Conservation (phyloP, 164 flowering plant species). For the Umbilicus rupestris region DNA sequence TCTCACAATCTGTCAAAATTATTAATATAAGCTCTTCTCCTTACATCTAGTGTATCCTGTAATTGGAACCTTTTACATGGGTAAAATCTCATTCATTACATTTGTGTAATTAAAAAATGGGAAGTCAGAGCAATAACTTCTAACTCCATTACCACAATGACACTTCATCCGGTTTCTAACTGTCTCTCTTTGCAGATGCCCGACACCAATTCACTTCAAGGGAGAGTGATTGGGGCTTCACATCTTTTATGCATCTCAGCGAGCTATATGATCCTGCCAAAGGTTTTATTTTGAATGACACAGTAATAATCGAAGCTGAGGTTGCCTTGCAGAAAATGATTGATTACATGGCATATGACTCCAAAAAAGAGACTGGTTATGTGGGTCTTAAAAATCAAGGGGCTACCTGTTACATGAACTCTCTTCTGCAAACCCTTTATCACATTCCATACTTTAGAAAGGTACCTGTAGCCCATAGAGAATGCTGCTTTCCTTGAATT, state of each 20-base stretch:
- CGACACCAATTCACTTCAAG: constrained; percentile 64
- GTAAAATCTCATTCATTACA: neutral
- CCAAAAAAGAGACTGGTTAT: constrained; percentile 14
- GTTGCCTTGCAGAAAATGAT: constrained; percentile 49
- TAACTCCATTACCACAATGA: neutral
- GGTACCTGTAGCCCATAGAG: neutral
- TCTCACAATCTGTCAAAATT: no score
- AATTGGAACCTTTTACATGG: neutral
- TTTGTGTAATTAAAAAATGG: neutral
- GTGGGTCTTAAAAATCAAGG: constrained; percentile 16
- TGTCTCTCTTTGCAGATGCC: constrained; percentile 37
- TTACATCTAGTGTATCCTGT: neutral
- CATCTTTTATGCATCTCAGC: constrained; percentile 68
- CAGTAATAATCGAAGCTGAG: constrained; percentile 54
- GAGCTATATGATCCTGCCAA: constrained; percentile 55
- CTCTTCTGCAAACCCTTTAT: constrained; percentile 13
- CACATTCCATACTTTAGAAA: constrained; percentile 15
- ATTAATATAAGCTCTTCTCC: no score
- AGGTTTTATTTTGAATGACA: constrained; percentile 65
- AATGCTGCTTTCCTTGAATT: neutral
- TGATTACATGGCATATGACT: constrained; percentile 42
- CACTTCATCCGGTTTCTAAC: neutral
- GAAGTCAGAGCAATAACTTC: neutral
- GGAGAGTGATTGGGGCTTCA: constrained; percentile 83
- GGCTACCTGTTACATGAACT: constrained; percentile 17